Evolutionary conservation across 257 asterid species (phyloP).

Genomic region (Solanum neorickii): DNA sequence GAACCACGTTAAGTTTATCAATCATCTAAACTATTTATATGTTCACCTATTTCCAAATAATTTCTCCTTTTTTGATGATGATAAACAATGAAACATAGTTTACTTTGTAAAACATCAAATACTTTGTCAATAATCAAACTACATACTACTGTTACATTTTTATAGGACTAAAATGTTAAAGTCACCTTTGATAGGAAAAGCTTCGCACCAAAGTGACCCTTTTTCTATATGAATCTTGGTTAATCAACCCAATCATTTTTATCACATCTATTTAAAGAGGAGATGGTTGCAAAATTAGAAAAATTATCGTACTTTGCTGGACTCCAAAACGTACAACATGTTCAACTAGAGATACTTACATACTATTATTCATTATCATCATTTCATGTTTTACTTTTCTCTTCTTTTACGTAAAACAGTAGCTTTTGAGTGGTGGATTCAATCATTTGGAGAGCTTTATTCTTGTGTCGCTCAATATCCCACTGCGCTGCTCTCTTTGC

Average conservation of each 20-base stretch:
- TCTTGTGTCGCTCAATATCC: background rate
- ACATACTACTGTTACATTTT: too few relatives aligned
- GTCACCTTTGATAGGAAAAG: too few relatives aligned
- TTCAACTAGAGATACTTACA: background rate
- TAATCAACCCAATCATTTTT: background rate
- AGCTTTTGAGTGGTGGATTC: background rate
- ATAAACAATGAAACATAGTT: too few relatives aligned
- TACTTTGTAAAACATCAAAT: background rate
- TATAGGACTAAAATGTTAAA: too few relatives aligned
- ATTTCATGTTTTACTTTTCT: too few relatives aligned
- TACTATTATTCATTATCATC: background rate
- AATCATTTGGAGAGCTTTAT: background rate
- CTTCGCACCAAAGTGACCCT: too few relatives aligned
- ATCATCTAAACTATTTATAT: background rate
- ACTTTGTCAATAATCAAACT: too few relatives aligned
- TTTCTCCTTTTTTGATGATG: background rate
- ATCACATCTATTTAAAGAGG: background rate
- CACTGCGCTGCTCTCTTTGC: background rate
- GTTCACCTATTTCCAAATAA: too few relatives aligned
- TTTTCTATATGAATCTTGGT: background rate
- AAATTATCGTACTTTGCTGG: background rate
- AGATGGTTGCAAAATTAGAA: background rate
- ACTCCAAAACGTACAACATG: background rate
- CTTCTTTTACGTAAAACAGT: background rate
- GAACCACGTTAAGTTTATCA: background rate